A percentile compares a stretch with the other conserved stretches of the same genome.
Evolutionary conservation across 2,329 filamentous ascomycete species (phyloP).

Genomic region (Samsoniella hepiali): DNA sequence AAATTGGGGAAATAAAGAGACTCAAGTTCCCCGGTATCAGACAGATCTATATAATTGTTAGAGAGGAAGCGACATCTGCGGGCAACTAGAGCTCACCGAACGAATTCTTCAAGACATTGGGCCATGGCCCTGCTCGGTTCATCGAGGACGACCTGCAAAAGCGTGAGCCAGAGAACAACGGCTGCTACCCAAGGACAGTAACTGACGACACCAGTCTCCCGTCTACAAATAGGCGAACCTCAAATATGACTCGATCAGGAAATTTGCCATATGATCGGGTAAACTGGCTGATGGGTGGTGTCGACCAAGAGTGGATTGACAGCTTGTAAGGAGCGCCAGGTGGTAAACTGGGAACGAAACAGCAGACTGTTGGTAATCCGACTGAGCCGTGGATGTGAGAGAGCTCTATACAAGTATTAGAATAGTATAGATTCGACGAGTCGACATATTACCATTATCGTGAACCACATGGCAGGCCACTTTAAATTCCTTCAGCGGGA

Average conservation of each 20-base stretch:
- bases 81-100: conserved; percentile 34
- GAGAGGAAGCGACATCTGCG: background rate
- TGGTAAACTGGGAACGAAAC: conserved; percentile 65
- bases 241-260: conserved; percentile 56
- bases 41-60: conserved; percentile 39
- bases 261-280: conserved; percentile 55
- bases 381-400: conserved; percentile 46
- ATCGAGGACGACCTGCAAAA: conserved; percentile 51
- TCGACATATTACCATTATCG: conserved; percentile 37
- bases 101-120: conserved; percentile 45
- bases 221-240: conserved; percentile 67
- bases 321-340: conserved; percentile 61
- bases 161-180: background rate
- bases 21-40: conserved; percentile 56
- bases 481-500: conserved; percentile 79
- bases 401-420: conserved; percentile 43
- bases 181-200: background rate
- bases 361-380: conserved; percentile 64
- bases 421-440: background rate
- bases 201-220: conserved; percentile 61
- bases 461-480: conserved; percentile 70
- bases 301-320: conserved; percentile 72
- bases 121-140: conserved; percentile 48
- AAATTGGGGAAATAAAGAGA: conserved; percentile 71
- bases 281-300: conserved; percentile 56